Percentiles rank a stretch among this genome's conserved stretches.
Conservation (phyloP, 2,329 filamentous ascomycete genomes). For the Trichophaea hybrida region DNA sequence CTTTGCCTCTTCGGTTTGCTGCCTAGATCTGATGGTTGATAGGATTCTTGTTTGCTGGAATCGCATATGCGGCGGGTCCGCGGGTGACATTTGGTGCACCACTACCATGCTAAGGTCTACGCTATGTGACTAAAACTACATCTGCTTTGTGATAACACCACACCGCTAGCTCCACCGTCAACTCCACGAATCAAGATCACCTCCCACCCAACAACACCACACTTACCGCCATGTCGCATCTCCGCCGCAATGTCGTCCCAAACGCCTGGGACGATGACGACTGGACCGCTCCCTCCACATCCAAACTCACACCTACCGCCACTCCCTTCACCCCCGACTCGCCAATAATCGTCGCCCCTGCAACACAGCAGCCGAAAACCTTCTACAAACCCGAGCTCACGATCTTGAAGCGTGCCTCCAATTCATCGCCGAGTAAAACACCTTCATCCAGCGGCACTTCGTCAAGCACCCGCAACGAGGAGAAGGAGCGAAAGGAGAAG, state of each 20-base stretch:
- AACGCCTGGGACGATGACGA: slow-evolving; percentile 18
- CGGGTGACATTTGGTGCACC: too few relatives aligned
- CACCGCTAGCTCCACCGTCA: neutral
- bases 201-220: neutral
- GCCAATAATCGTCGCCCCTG: neutral
- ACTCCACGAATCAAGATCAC: neutral
- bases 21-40: too few relatives aligned
- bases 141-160: neutral
- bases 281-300: neutral
- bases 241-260: slow-evolving; percentile 4
- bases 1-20: too few relatives aligned
- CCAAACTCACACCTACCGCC: neutral
- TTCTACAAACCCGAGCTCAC: slow-evolving; percentile 26
- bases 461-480: slow-evolving; percentile 9
- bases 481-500: slow-evolving; percentile 17
- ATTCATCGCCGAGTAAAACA: slow-evolving; percentile 10
- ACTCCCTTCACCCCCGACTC: neutral
- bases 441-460: neutral
- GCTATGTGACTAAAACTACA: too few relatives aligned
- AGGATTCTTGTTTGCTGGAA: too few relatives aligned
- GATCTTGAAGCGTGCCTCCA: slow-evolving; percentile 24
- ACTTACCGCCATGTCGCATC: neutral
- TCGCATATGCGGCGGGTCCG: too few relatives aligned
- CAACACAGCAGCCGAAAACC: slow-evolving; percentile 22
- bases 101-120: too few relatives aligned